A percentile compares a stretch with the other conserved stretches of the same genome.
These are phyloP conservation scores for Aspergillus bombycis DNA, from an alignment of 2,329 filamentous ascomycete species.

Conservation along the genomic window DNA sequence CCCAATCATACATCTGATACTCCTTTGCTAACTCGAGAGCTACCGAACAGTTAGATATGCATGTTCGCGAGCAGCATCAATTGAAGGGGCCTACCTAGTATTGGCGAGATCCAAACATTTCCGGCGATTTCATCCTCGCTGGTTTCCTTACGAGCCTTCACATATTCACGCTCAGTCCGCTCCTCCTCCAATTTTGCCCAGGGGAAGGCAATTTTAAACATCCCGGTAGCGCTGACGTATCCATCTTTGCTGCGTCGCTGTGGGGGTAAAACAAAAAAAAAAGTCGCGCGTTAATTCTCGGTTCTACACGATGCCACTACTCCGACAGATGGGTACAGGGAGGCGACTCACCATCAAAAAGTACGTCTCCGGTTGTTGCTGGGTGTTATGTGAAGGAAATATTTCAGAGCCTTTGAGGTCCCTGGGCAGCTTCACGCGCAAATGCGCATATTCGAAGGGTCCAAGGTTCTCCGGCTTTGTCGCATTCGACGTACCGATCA, in stretches of 20 bases:
- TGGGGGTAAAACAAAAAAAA: slow-evolving; percentile 11
- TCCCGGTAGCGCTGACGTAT: slow-evolving; percentile 67
- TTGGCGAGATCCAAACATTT: slow-evolving; percentile 92
- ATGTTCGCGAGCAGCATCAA: not conserved
- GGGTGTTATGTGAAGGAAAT: slow-evolving; percentile 71
- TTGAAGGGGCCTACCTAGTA: slow-evolving; percentile 56
- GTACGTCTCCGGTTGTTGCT: slow-evolving; percentile 78
- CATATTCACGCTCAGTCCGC: slow-evolving; percentile 66
- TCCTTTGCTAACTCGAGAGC: slow-evolving; percentile 83
- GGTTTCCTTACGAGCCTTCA: slow-evolving; percentile 80
- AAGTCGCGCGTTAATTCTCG: slow-evolving; percentile 5
- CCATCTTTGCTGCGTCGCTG: slow-evolving; percentile 68
- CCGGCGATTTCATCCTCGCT: slow-evolving; percentile 92
- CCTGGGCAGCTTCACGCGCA: slow-evolving; percentile 88
- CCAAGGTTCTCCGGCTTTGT: slow-evolving; percentile 74
- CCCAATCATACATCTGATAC: slow-evolving; percentile 84
- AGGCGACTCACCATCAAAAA: slow-evolving; percentile 76
- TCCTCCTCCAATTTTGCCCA: slow-evolving; percentile 66
- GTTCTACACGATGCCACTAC: not conserved
- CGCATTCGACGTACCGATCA: slow-evolving; percentile 70
- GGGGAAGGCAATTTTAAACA: slow-evolving; percentile 71
- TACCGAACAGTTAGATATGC: slow-evolving; percentile 42
- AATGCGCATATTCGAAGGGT: slow-evolving; percentile 92
- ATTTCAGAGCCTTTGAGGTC: slow-evolving; percentile 87
- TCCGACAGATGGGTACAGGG: not conserved